Evolutionary conservation across 2,329 filamentous ascomycete species (phyloP).

Genomic region (Colletotrichum gigasporum): DNA sequence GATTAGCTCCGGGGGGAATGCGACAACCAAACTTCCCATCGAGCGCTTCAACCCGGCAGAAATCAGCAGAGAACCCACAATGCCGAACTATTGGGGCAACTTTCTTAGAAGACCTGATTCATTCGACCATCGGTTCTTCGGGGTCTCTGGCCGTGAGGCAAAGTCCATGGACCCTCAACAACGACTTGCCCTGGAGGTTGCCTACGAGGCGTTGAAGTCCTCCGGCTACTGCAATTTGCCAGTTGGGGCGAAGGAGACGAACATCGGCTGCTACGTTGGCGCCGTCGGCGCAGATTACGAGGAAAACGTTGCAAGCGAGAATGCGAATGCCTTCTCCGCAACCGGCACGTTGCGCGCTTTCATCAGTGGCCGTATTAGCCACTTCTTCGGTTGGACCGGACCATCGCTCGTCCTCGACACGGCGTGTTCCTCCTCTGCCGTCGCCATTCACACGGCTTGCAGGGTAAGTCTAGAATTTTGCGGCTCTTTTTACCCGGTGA

Average conservation of each 20-base stretch:
- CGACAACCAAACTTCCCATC: too few relatives aligned
- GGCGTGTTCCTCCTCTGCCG: conserved; percentile 48
- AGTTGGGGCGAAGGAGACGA: conserved; percentile 34
- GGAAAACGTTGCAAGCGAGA: conserved; percentile 34
- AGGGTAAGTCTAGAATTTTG: too few relatives aligned
- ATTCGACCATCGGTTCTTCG: conserved; percentile 53
- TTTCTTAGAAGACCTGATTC: conserved; percentile 34
- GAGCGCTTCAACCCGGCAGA: too few relatives aligned
- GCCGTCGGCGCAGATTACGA: conserved; percentile 33
- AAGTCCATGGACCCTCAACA: conserved; percentile 44
- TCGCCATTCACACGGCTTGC: conserved; percentile 47
- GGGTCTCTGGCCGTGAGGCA: conserved; percentile 38
- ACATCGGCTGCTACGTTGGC: conserved; percentile 40
- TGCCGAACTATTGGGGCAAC: too few relatives aligned
- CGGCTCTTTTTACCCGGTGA: too few relatives aligned
- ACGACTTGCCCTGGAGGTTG: conserved; percentile 42
- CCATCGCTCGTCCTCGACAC: conserved; percentile 46
- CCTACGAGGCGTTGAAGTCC: conserved; percentile 43
- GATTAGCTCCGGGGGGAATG: background rate
- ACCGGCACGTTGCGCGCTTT: conserved; percentile 46
- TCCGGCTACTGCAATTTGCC: conserved; percentile 36
- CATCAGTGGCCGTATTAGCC: conserved; percentile 41
- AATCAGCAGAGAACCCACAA: too few relatives aligned
- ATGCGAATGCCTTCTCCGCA: conserved; percentile 7
- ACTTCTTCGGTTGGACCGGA: conserved; percentile 47